These are phyloP conservation scores for Lecanicillium sp. DNA, from an alignment of 2,329 filamentous ascomycete genomes.

Conservation along the genomic window DNA sequence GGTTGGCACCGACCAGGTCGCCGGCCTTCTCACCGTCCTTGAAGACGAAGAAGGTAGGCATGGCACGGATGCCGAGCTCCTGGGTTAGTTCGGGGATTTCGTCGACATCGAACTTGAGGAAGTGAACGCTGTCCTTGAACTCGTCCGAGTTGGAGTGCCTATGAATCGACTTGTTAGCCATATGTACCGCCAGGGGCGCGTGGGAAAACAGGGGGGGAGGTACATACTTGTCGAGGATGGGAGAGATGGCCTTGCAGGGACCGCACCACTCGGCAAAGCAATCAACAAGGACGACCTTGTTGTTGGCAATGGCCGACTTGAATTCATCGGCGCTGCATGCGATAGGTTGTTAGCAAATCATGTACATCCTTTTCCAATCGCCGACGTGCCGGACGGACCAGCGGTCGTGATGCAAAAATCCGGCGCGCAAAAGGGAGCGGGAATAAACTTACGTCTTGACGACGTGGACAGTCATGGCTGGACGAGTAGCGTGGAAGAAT, in stretches of 20 bases:
- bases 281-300: constrained; percentile 69
- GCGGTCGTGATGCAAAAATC: too few species aligned
- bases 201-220: neutral
- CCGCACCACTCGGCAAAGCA: constrained; percentile 89
- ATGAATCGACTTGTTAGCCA: neutral
- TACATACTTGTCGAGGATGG: constrained; percentile 43
- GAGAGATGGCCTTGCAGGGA: constrained; percentile 87
- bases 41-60: constrained; percentile 88
- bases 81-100: constrained; percentile 65
- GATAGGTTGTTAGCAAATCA: neutral
- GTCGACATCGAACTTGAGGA: constrained; percentile 90
- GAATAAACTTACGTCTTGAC: constrained; percentile 6
- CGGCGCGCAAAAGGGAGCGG: neutral
- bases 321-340: constrained; percentile 7
- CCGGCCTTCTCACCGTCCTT: constrained; percentile 65
- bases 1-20: constrained; percentile 76
- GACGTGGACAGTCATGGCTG: constrained; percentile 10
- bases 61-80: constrained; percentile 75
- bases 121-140: constrained; percentile 53
- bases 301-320: constrained; percentile 15
- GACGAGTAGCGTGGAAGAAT: constrained; percentile 8
- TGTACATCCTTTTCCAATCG: too few species aligned
- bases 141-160: constrained; percentile 28
- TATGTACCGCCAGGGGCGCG: neutral
- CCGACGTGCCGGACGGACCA: too few species aligned